phyloP scores from a whole-genome alignment of 345 rosid genomes.

The Salix suchowensis region DNA sequence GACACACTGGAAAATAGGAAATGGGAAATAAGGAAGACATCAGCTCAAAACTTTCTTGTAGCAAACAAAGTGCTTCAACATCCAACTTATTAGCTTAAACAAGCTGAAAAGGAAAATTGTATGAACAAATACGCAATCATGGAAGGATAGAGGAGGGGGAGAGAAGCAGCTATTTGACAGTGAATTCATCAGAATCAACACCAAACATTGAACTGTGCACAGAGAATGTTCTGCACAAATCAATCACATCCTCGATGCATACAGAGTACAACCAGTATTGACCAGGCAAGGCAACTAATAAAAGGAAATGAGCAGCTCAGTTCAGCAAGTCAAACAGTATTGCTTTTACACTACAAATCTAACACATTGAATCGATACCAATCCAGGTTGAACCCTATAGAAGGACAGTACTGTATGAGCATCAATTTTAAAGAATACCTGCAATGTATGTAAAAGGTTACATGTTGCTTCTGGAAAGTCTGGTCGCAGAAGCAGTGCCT shows the following conservation, averaged over 20 bases:
- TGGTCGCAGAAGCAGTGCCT: conserved; percentile 73
- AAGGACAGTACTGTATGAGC: neutral
- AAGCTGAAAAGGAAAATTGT: neutral
- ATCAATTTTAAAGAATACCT: conserved; percentile 39
- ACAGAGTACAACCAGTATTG: neutral
- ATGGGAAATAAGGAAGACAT: neutral
- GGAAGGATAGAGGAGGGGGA: neutral
- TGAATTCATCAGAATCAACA: neutral
- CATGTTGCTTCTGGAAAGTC: conserved; percentile 99
- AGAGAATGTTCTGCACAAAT: neutral
- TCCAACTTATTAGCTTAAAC: neutral
- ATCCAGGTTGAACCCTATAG: neutral
- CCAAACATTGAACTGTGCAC: neutral
- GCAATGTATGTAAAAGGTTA: conserved; percentile 90
- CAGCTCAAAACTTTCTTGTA: neutral
- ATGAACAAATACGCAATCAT: neutral
- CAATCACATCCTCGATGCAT: neutral
- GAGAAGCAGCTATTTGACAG: neutral
- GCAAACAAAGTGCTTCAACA: neutral
- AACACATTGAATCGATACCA: neutral
- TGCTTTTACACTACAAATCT: neutral
- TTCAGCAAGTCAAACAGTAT: neutral
- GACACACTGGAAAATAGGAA: conserved; percentile 48
- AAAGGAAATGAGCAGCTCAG: neutral
- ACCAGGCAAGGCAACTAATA: neutral